Conservation (phyloP, 192 early-diverging fungal species). For the Martensiomyces pterosporus region DNA sequence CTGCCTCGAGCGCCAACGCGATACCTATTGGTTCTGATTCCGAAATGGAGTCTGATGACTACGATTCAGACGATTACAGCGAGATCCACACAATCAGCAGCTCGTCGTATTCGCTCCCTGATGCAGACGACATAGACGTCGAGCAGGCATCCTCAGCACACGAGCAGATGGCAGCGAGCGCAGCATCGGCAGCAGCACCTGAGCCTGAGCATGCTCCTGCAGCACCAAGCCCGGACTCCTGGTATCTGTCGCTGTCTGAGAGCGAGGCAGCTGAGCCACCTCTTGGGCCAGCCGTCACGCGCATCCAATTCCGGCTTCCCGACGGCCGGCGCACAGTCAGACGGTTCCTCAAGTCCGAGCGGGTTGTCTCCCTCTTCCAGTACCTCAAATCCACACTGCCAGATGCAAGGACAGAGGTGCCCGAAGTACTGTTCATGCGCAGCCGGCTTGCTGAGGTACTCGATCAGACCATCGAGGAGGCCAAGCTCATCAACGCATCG, state of each 20-base stretch:
- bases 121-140: conserved; percentile 28
- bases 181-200: background rate
- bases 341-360: conserved; percentile 69
- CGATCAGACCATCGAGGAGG: conserved; percentile 68
- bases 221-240: conserved; percentile 14
- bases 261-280: conserved; percentile 37
- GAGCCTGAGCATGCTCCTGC: background rate
- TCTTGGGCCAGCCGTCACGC: conserved; percentile 56
- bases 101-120: background rate
- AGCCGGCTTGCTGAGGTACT: conserved; percentile 60
- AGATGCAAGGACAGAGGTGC: conserved; percentile 54
- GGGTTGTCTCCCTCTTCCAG: conserved; percentile 75
- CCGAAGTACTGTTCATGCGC: conserved; percentile 66
- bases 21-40: conserved; percentile 14
- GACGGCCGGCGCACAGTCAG: conserved; percentile 76
- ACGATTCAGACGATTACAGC: conserved; percentile 34
- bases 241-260: conserved; percentile 28
- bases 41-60: conserved; percentile 23
- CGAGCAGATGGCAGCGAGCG: conserved; percentile 13
- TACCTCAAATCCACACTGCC: conserved; percentile 72
- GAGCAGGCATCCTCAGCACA: conserved; percentile 16
- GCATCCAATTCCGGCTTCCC: conserved; percentile 79
- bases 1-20: conserved; percentile 3
- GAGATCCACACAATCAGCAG: conserved; percentile 36
- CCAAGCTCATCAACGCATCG: conserved; percentile 62